Evolutionary conservation across 768 basidiomycete genomes (phyloP), one percentile per base, ranked within the genome.

Genomic region (Coprinopsis cinerea): DNA sequence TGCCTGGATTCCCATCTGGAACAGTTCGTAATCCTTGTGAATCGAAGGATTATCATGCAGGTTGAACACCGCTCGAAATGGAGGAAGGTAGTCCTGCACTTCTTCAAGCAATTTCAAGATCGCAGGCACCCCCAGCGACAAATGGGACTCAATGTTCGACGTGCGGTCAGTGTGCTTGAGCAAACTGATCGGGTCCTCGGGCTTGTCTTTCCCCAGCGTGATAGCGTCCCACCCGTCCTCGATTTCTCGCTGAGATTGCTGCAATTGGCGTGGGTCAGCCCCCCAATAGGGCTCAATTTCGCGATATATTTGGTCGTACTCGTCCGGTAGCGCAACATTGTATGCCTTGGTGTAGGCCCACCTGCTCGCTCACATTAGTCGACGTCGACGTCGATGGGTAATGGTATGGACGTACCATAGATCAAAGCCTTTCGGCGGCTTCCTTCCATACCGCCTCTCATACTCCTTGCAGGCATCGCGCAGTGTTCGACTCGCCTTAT

Each of bases 211-310:
- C 6, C 68, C 71, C 7, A 76, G 55, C 0, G 71, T 74, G 53
- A 69, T 75, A 0, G 72, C 65, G 47, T 75, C 69, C 18, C 59
- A 55, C 51, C 68, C 66, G 11, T 51, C 56, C 51, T 74, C 72
- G 24, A 66, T 62, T 23, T 72, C 65, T 1, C 62, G 53, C 24
- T 71, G 67, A 18, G 69, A 64, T 13, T 63, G 49, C 14, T 59
- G 57, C 7, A 76, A 64, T 36, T 75, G 72, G 4, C 52, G 49
- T 0, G 74, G 75, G 26, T 70, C 64, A 27, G 95, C 65, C 0
- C 78, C 73, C 85, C 87, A 92, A 67, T 90, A 96, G 0, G 91
- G 89, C 44, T 83, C 82, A 2, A 97, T 69, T 60, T 95, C 92
- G 41, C 78, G 70, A 41, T 75, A 60, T 25, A 94, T 79, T 23